These are phyloP conservation scores for Magnusiomyces ingens DNA, from an alignment of 1,139 yeast species.

Conservation along the genomic window DNA sequence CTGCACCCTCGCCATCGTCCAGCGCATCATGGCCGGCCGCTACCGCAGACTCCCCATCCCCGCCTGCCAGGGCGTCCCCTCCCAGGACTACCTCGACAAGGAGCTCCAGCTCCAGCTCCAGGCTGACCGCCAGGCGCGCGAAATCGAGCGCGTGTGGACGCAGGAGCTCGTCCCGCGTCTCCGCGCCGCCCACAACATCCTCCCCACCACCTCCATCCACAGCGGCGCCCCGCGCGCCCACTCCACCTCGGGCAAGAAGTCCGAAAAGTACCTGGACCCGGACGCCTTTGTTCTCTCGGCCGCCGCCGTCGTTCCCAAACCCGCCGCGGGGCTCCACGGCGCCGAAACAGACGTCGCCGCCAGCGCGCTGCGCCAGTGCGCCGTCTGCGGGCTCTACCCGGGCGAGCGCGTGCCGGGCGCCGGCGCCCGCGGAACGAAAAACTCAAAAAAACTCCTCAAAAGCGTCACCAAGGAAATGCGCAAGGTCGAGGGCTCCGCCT, in stretches of 20 bases:
- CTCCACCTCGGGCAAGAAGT: neutral
- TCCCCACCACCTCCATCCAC: neutral
- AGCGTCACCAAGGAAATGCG: conserved; percentile 6
- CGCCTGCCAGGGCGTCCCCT: neutral
- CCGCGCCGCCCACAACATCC: conserved; percentile 8
- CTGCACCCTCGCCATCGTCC: conserved; percentile 21
- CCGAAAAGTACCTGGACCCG: conserved; percentile 8
- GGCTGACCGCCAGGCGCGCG: conserved; percentile 13
- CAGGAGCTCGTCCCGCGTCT: conserved; percentile 14
- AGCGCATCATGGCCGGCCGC: conserved; percentile 26
- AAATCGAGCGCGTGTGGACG: conserved; percentile 10
- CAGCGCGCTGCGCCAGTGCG: neutral
- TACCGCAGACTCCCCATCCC: conserved; percentile 14
- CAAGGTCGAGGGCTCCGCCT: too few relatives aligned
- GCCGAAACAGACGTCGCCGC: neutral
- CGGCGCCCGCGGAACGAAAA: neutral
- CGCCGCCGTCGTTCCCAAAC: neutral
- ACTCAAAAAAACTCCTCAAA: neutral
- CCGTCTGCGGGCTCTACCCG: neutral
- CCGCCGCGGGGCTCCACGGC: neutral
- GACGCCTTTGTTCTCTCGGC: neutral
- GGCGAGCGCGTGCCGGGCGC: neutral
- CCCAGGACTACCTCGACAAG: neutral
- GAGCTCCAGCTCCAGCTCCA: conserved; percentile 18
- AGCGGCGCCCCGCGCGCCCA: neutral